Base-by-base conservation (phyloP, 2,329 filamentous ascomycete genomes). In the Sporothrix variecibatus region DNA sequence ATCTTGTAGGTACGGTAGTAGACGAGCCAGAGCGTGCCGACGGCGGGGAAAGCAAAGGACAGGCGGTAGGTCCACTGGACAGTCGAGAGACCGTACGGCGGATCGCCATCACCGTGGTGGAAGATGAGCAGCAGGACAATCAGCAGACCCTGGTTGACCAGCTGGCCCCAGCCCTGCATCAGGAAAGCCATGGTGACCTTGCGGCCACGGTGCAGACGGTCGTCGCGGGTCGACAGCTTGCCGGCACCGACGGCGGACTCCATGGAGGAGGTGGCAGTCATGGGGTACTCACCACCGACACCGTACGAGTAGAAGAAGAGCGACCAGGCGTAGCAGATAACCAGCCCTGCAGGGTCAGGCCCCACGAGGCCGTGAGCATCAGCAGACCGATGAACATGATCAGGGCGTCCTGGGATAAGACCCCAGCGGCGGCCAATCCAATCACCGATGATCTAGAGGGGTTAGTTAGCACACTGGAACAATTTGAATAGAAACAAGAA, bases 121-220 rank as follows among this genome's bases (percentile, higher is more conserved):
- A 97, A 96, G 84, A 95, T 93, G 78, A 97, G 87, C 74, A 98
- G 89, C 70, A 97, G 86, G 72, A 97, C 82, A 80, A 98, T 97
- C 76, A 98, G 88, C 74, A 97, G 84, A 78, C 93, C 92, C 84
- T 98, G 95, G 89, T 98, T 98, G 86, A 93, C 87, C 82, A 97
- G 93, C 83, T 98, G 95, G 77, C 95, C 95, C 95, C 95, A 98
- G 72, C 95, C 95, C 84, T 98, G 95, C 95, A 98, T 98, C 84
- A 98, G 84, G 86, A 98, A 98, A 74, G 95, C 95, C 82, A 92
- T 94, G 77, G 94, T 97, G 81, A 98, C 95, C 83, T 97, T 97
- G 80, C 95, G 93, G 77, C 95, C 95, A 84, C 95, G 94, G 86
- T 98, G 95, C 72, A 98, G 90, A 81, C 95, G 94, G 82, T 98